phyloP scores from a whole-genome alignment of 2,329 filamentous ascomycete genomes.

The Botrytis porri region DNA sequence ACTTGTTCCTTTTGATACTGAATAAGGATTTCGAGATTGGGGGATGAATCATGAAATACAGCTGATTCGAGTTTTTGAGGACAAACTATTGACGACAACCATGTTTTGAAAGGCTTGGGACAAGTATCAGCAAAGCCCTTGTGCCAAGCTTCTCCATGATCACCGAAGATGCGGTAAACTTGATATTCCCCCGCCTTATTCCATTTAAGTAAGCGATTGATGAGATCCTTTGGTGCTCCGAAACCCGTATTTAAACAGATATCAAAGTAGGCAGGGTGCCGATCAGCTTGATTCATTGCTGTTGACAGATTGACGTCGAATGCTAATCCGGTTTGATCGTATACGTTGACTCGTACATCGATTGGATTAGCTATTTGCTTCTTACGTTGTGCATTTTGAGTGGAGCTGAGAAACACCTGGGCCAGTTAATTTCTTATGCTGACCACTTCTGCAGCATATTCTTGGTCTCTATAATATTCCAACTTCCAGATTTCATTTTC shows the following conservation, averaged over 20 bases:
- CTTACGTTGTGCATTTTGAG: background rate
- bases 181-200: background rate
- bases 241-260: background rate
- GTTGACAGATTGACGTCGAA: background rate
- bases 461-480: background rate
- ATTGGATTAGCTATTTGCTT: background rate
- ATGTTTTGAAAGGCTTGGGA: background rate
- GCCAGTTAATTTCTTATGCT: background rate
- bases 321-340: background rate
- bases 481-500: rapidly evolving
- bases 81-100: background rate
- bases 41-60: background rate
- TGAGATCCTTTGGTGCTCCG: background rate
- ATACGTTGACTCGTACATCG: background rate
- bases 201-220: background rate
- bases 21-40: background rate
- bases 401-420: background rate
- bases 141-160: background rate
- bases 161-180: background rate
- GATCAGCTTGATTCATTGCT: background rate
- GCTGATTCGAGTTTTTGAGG: background rate
- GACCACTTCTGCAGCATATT: background rate
- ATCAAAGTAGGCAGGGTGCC: background rate
- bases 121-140: background rate
- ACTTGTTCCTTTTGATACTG: background rate